Evolutionary conservation across 768 basidiomycete genomes (phyloP), one percentile per base, ranked within the genome.

Genomic region (Chalciporus pseudorubinellus): DNA sequence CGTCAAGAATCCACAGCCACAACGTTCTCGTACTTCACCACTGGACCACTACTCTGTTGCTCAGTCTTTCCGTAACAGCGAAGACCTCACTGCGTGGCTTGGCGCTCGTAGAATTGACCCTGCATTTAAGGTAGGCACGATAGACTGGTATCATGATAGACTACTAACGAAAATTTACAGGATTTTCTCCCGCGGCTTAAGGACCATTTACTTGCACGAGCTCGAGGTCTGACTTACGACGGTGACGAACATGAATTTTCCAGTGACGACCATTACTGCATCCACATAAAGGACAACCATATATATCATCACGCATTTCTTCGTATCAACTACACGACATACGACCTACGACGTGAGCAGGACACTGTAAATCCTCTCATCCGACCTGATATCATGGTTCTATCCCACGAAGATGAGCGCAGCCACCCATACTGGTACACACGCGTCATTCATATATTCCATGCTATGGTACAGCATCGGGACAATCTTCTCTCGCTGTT

Each of bases 381-480:
- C 0, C 64, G 71, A 3, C 38, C 66, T 2, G 60, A 76, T 29
- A 58, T 80, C 22, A 74, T 77, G 69, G 44, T 74, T 2, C 54
- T 67, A 0, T 53, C 65, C 1, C 53, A 59, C 0, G 64, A n/a
- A 66, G 65, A 4, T 61, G 72, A 59, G 12, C 18, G 6, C 4
- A 36, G 36, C 1, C 70, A 77, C 21, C 72, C 71, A 0, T 77
- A 69, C 38, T 73, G 70, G 72, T 78, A 78, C 57, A 57, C 46
- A 0, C 46, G 47, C 0, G 52, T 65, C 1, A 40, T 65, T 6
- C 48, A 58, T 2, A 44, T 61, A 0, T 47, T 50, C 22, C 64
- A 67, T 31, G 18, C 51, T 2, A 41, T 46, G 8, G 52, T 59
- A 3, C 13, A 52, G 18, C 45, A 62, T 7, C 1, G 34, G 1